These are phyloP conservation scores for Orbilia javanica DNA, from an alignment of 2,329 filamentous ascomycete genomes.

Conservation along the genomic window DNA sequence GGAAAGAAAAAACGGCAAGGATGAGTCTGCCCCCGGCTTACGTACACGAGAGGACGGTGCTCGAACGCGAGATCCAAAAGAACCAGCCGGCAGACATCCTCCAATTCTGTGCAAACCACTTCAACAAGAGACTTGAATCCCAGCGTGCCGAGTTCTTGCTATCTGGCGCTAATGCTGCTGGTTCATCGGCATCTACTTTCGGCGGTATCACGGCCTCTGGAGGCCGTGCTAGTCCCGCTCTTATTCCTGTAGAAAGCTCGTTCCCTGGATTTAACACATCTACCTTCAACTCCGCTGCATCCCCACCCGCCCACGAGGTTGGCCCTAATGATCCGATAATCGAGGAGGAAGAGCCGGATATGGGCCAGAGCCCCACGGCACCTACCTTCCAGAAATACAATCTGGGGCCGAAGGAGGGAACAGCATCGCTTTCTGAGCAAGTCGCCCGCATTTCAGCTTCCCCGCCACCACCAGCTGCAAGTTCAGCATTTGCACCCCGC, in stretches of 20 bases:
- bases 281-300: slow-evolving; percentile 59
- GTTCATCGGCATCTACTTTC: slow-evolving; percentile 60
- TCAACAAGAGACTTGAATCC: slow-evolving; percentile 74
- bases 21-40: slow-evolving; percentile 68
- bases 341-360: slow-evolving; percentile 86
- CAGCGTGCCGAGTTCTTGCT: slow-evolving; percentile 73
- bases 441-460: slow-evolving; percentile 53
- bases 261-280: slow-evolving; percentile 55
- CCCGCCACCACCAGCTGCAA: slow-evolving; percentile 45
- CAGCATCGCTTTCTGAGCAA: slow-evolving; percentile 31
- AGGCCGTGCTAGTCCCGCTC: slow-evolving; percentile 50
- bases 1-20: slow-evolving; percentile 26
- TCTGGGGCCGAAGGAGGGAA: slow-evolving; percentile 40
- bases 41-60: slow-evolving; percentile 74
- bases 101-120: slow-evolving; percentile 79
- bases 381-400: slow-evolving; percentile 67
- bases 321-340: slow-evolving; percentile 74
- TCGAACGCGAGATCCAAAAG: slow-evolving; percentile 73
- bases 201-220: slow-evolving; percentile 56
- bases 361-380: slow-evolving; percentile 79
- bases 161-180: slow-evolving; percentile 60
- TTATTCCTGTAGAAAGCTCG: slow-evolving; percentile 48
- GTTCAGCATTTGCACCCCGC: slow-evolving; percentile 48
- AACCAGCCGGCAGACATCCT: slow-evolving; percentile 74
- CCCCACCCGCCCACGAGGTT: slow-evolving; percentile 62